Evolutionary conservation across 164 flowering plant species (phyloP), one percentile per base, ranked within the genome.

Genomic region (Vitis cinerea): DNA sequence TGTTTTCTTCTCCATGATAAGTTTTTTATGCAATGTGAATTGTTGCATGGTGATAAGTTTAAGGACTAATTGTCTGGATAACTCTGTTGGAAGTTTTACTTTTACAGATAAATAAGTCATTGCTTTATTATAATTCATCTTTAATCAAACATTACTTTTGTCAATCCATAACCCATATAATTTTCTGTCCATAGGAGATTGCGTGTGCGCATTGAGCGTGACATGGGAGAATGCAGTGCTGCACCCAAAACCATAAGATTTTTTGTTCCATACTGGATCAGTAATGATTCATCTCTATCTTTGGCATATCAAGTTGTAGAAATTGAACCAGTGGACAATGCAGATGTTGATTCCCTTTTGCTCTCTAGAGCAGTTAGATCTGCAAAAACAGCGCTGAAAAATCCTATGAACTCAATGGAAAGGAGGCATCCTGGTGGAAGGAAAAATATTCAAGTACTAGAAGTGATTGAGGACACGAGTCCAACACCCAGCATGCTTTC

Each of bases 261-360:
- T 49, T 93, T 88, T 84, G 94, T 96, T 70, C 97, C 99, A 27
- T 96, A 96, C 73, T 96, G 98, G 98, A 90, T 96, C 69, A 78
- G 75, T 10, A 96, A 96, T 76, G 89, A 89, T 67, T 87, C 90
- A 56, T 84, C 83, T 76, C 70, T 96, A 49, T 77, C 85, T 57
- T 78, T 93, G 74, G 81, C 85, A 70, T 93, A 91, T 79, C 86
- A 85, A 66, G 70, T 93, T 56, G 97, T 93, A 65, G 99, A 92
- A 83, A 83, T 90, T 79, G 99, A 92, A 73, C 85, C 89, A 49
- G 37, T 71, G 50, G 96, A 90, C n/a, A 81, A 37, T 78, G 69
- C 72, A 56, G 93, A 90, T 27, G 64, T 67, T 19, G 96, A 90
- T 72, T 77, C 86, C 48, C 74, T 60, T 59, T 58, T 69, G 51